These are phyloP conservation scores for Globisporangium polare DNA, from an alignment of 352 stramenopile genomes.

Conservation along the genomic window DNA sequence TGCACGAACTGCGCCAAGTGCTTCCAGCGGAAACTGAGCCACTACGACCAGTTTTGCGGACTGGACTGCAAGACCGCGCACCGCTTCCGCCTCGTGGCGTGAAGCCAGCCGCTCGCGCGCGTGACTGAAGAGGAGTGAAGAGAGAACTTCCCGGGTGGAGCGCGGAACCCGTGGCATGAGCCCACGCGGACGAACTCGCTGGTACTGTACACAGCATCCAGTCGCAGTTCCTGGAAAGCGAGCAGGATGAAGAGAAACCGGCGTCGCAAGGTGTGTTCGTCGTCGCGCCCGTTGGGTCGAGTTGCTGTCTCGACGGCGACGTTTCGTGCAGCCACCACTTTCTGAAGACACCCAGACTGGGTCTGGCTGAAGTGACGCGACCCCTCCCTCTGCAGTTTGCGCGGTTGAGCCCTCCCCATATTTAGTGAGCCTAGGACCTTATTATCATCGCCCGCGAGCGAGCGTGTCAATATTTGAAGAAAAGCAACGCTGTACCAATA, in stretches of 20 bases:
- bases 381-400: background rate
- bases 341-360: background rate
- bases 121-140: conserved; percentile 13
- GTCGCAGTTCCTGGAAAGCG: background rate
- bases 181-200: background rate
- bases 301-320: background rate
- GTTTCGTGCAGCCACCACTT: background rate
- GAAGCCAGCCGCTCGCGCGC: conserved; percentile 25
- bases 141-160: background rate
- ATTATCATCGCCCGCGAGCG: background rate
- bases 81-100: conserved; percentile 22
- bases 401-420: background rate
- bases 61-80: conserved; percentile 70
- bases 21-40: conserved; percentile 63
- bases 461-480: conserved; percentile 4
- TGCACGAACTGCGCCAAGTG: conserved; percentile 79
- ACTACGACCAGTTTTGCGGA: conserved; percentile 67
- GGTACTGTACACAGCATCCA: background rate
- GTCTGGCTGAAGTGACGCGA: background rate
- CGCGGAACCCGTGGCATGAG: background rate
- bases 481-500: conserved; percentile 5
- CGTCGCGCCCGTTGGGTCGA: too few species aligned
- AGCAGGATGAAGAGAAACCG: background rate
- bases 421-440: conserved; percentile 4
- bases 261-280: background rate